A percentile compares a stretch with the other conserved stretches of the same genome.
Evolutionary conservation across 495 filamentous ascomycete species (phyloP).

Genomic region (Penicillium simplicissimum): DNA sequence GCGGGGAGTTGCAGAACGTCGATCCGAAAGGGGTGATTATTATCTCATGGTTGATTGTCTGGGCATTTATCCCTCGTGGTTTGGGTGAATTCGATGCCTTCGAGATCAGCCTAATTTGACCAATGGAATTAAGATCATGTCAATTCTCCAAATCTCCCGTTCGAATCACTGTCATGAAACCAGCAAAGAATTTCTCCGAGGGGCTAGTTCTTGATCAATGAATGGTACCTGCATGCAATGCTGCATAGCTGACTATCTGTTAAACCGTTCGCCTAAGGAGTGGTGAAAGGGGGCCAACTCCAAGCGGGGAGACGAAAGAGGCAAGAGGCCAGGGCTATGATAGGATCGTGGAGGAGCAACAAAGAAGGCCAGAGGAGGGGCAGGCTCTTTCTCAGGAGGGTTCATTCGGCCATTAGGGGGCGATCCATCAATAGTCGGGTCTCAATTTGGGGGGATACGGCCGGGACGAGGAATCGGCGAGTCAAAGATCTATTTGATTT

Average conservation of each 20-base stretch:
- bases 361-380: neutral
- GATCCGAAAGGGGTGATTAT: slow-evolving; percentile 25
- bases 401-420: slow-evolving; percentile 2
- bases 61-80: neutral
- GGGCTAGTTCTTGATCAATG: neutral
- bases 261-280: neutral
- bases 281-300: neutral
- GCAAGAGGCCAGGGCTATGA: neutral
- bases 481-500: neutral
- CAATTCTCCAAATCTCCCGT: neutral
- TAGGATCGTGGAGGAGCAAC: neutral
- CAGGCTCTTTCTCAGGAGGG: neutral
- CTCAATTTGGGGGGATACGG: neutral
- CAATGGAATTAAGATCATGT: neutral
- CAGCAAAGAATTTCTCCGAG: neutral
- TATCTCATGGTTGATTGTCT: neutral
- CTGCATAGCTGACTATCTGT: slow-evolving; percentile 1
- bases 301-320: neutral
- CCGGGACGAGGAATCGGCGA: neutral
- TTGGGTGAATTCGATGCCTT: neutral
- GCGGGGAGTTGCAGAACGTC: slow-evolving; percentile 25
- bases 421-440: slow-evolving; percentile 5
- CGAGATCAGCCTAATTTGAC: neutral
- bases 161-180: neutral
- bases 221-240: slow-evolving; percentile 31